These are phyloP conservation scores for Zygosaccharomyces sapae DNA, from an alignment of 1,139 yeast species.

Conservation along the genomic window DNA sequence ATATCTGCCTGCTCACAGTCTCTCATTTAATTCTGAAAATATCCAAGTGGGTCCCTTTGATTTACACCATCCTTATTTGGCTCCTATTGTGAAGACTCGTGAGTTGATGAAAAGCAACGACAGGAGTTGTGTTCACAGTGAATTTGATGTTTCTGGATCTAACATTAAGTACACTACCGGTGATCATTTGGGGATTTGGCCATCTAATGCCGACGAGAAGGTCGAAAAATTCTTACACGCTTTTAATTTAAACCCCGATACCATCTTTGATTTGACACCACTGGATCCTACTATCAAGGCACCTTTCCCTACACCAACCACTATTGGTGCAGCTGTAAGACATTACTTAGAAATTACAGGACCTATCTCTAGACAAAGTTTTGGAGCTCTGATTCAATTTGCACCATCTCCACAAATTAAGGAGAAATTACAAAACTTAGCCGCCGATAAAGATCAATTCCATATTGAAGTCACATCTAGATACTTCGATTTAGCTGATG, in stretches of 20 bases:
- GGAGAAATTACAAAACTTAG: constrained; percentile 48
- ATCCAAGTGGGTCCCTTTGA: constrained; percentile 70
- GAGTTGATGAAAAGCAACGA: constrained; percentile 63
- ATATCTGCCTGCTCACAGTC: constrained; percentile 46
- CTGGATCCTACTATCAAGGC: constrained; percentile 70
- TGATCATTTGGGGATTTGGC: constrained; percentile 94
- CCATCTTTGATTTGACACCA: constrained; percentile 62
- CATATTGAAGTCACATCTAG: constrained; percentile 58
- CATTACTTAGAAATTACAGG: constrained; percentile 90
- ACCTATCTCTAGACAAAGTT: constrained; percentile 84
- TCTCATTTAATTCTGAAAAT: constrained; percentile 26
- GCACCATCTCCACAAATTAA: constrained; percentile 69
- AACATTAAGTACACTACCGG: constrained; percentile 87
- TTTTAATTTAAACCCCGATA: constrained; percentile 55
- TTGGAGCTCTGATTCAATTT: constrained; percentile 72
- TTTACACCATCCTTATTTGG: constrained; percentile 77
- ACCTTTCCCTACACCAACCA: constrained; percentile 89
- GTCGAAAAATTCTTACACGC: constrained; percentile 60
- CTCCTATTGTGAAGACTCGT: constrained; percentile 55
- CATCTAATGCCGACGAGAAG: constrained; percentile 78
- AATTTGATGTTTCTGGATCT: constrained; percentile 72
- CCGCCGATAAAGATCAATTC: constrained; percentile 65
- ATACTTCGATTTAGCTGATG: constrained; percentile 72
- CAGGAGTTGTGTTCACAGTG: constrained; percentile 84
- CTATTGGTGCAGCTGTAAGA: constrained; percentile 81